Conservation (phyloP, 1,284 basidiomycete species). For the Trichosporon inkin region DNA sequence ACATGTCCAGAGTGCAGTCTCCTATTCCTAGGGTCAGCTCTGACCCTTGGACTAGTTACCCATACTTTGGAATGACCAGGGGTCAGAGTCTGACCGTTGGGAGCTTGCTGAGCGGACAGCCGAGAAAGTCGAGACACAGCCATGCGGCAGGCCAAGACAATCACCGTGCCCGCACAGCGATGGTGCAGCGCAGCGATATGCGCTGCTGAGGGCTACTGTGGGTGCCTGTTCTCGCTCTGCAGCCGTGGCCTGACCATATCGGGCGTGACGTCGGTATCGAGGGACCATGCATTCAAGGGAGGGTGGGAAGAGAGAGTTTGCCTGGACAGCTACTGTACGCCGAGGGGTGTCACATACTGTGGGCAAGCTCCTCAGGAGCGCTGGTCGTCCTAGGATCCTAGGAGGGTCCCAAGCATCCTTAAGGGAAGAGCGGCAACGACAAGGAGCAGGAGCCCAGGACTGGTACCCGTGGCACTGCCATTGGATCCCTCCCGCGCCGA, state of each 20-base stretch:
- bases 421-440: background rate
- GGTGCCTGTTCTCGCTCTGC: background rate
- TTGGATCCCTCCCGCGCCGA: slow-evolving; percentile 5
- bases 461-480: background rate
- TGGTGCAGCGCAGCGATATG: background rate
- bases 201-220: background rate
- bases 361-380: background rate
- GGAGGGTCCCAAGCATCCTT: background rate
- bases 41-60: slow-evolving; percentile 1
- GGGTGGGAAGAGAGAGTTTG: background rate
- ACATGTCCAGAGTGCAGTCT: slow-evolving; percentile 5
- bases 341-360: background rate
- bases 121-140: slow-evolving; percentile 2
- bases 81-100: background rate
- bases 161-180: background rate
- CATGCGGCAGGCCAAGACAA: background rate
- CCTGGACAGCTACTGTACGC: background rate
- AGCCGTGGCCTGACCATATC: background rate
- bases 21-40: background rate
- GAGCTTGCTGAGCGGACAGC: background rate
- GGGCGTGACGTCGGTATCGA: slow-evolving; percentile 1
- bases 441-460: background rate
- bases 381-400: background rate
- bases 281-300: slow-evolving; percentile 2
- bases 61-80: slow-evolving; percentile 7